Evolutionary conservation across 2,329 filamentous ascomycete genomes (phyloP), one percentile per base, ranked within the genome.

Genomic region (Akanthomyces uredinophilus): DNA sequence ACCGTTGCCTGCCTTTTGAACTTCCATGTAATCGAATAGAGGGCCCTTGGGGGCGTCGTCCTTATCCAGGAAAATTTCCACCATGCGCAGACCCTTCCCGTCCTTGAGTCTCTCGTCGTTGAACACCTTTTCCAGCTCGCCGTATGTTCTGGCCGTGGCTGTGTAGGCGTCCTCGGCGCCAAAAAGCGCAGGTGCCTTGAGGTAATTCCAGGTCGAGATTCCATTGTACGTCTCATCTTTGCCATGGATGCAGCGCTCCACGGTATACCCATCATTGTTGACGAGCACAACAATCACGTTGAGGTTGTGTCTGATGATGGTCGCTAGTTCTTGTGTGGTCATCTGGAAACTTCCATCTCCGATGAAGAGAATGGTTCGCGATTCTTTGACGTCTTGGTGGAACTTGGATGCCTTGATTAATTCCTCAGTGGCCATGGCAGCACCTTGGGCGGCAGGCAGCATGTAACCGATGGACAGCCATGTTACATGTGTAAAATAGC

Each of bases 341-440:
- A 89, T 82, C 65, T 88, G 83, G 63, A 89, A 80, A 64, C 84
- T 86, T 4, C 86, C 87, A 58, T 88, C 86, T 5, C 85, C 86
- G 39, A 86, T 86, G 64, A 86, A 78, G 1, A 87, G 72, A 11
- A 87, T 77, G 0, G 84, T 83, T 16, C 71, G 70, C 7, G 72
- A 68, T 11, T 64, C 60, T 16, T 64, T 61, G 18, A 67, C 18
- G n/a, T 63, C 41, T 6, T 22, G 64, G 20, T 66, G 52, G 43
- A 66, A 68, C 1, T 65, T 55, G 3, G 63, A 64, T 2, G 64
- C 59, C 6, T 63, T 57, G 14, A 66, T 63, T 3, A 79, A 68
- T 61, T 86, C 83, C 22, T 72, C 71, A 4, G 81, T 77, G 0
- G 87, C 87, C 0, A 86, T 72, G 0, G 81, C 79, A 0, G 81